These are phyloP conservation scores for Rhododendron henanense DNA, from an alignment of 148 eudicot genomes.

Conservation along the genomic window DNA sequence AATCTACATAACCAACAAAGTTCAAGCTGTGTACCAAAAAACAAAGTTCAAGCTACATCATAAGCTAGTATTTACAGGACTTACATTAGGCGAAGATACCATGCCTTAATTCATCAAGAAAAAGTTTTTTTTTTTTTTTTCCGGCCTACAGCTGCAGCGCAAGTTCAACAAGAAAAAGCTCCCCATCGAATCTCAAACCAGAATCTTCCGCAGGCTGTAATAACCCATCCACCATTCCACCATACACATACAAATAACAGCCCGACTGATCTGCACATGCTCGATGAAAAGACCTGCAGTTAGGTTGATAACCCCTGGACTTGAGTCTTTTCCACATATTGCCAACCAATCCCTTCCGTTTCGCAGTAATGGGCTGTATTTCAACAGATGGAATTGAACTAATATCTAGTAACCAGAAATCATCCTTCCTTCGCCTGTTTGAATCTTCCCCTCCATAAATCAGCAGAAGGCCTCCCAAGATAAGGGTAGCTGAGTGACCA, in stretches of 20 bases:
- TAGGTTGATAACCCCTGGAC: slow-evolving; percentile 48
- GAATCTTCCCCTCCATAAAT: slow-evolving; percentile 97
- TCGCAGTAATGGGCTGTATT: slow-evolving; percentile 24
- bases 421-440: slow-evolving; percentile 66
- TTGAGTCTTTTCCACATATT: slow-evolving; percentile 72
- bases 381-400: slow-evolving; percentile 33
- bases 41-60: not conserved
- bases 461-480: slow-evolving; percentile 66
- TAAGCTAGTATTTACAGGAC: slow-evolving; percentile 19
- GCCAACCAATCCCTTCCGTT: slow-evolving; percentile 18
- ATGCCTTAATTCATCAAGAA: not conserved
- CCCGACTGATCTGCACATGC: slow-evolving; percentile 85
- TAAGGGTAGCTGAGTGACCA: slow-evolving; percentile 88
- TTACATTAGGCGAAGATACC: not conserved
- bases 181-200: slow-evolving; percentile 75
- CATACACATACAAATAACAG: slow-evolving; percentile 61
- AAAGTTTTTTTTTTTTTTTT: not conserved
- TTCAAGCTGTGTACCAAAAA: not conserved
- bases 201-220: slow-evolving; percentile 52
- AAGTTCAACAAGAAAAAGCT: slow-evolving; percentile 72
- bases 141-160: slow-evolving; percentile 18
- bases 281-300: slow-evolving; percentile 81
- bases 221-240: slow-evolving; percentile 90
- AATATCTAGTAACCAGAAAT: slow-evolving; percentile 83
- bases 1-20: not conserved